Evolutionary conservation across 345 rosid genomes (phyloP).

Genomic region (Firmiana major): DNA sequence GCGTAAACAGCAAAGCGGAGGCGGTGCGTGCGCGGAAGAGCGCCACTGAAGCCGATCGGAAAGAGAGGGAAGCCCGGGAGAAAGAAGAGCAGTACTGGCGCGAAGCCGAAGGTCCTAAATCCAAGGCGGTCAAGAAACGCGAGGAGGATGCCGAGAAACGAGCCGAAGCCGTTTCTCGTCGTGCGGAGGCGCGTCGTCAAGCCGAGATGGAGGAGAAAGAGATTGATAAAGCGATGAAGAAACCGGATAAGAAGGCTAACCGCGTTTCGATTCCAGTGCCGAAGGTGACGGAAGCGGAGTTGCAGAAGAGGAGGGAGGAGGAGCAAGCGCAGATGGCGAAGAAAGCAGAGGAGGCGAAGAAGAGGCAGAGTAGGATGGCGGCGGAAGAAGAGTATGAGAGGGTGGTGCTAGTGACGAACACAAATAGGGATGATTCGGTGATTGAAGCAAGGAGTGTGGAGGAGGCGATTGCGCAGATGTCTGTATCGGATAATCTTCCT

Average conservation of each 20-base stretch:
- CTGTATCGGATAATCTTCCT: slow-evolving; percentile 68
- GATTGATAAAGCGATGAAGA: slow-evolving; percentile 60
- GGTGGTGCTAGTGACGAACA: slow-evolving; percentile 69
- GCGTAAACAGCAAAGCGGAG: slow-evolving; percentile 92
- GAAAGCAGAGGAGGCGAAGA: slow-evolving; percentile 75
- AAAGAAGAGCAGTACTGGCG: slow-evolving; percentile 95
- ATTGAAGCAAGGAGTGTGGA: slow-evolving; percentile 84
- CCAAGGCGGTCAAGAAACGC: slow-evolving; percentile 75
- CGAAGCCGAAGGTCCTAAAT: slow-evolving; percentile 81
- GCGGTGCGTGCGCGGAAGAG: slow-evolving; percentile 69
- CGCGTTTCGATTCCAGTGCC: slow-evolving; percentile 80
- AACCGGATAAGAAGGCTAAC: slow-evolving; percentile 81
- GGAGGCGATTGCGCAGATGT: slow-evolving; percentile 77
- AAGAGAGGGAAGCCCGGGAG: slow-evolving; percentile 62
- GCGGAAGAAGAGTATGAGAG: slow-evolving; percentile 88
- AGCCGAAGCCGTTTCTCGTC: slow-evolving; percentile 63
- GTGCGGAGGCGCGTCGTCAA: slow-evolving; percentile 64
- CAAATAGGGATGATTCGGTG: slow-evolving; percentile 80
- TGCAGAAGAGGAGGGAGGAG: slow-evolving; percentile 51
- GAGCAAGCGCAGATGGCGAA: slow-evolving; percentile 60
- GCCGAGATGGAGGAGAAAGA: slow-evolving; percentile 88
- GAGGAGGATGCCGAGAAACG: slow-evolving; percentile 92
- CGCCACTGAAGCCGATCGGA: slow-evolving; percentile 70
- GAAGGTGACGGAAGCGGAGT: slow-evolving; percentile 85
- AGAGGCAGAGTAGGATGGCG: slow-evolving; percentile 59